Base-by-base conservation (phyloP, 441 rosid species). In the Gossypium lobatum region DNA sequence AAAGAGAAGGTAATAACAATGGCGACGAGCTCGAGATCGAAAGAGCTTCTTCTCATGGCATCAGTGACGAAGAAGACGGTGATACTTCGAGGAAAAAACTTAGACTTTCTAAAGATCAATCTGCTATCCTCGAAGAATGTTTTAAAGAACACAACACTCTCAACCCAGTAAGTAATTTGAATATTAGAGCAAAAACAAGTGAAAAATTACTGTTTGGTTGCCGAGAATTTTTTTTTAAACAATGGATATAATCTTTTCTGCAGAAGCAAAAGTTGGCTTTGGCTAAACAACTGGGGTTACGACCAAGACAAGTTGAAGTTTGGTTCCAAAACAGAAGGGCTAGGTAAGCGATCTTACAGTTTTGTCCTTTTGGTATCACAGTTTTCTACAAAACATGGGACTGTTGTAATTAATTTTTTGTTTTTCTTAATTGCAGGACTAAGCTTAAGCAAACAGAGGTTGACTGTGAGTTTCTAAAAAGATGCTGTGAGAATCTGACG, bases 321-420 rank as follows among this genome's bases (percentile, higher is more conserved):
- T 95, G 99, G 99, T 95, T 95, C 82, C 99, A 95, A 78, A 95
- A 95, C 88, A 83, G 99, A 76, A 83, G 99, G 84, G 99, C 99
- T 57, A 91, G 98, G 99, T 93, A 66, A 82, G 89, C 21, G 34
- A 53, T 6, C 17, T 31, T 50, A 57, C 53, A 6, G 14, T 34
- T 55, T 4, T 54, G 17, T 16, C 34, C 64, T 20, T 37, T 21
- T 20, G 37, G 7, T 10, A 18, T 42, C 2, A 55, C 20, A 2
- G 39, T 50, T 69, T 70, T 74, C 76, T 71, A 67, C 80, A 16
- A 17, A 28, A 54, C 26, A 45, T 23, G 77, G 78, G 34, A 23
- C 42, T 64, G 20, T 28, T 69, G 26, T 28, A 76, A 3, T 7
- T 14, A 23, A 18, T 18, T 64, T 65, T 18, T 11, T 55, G 18